phyloP scores from a whole-genome alignment of 2,329 filamentous ascomycete genomes.

The Fusarium sp. region DNA sequence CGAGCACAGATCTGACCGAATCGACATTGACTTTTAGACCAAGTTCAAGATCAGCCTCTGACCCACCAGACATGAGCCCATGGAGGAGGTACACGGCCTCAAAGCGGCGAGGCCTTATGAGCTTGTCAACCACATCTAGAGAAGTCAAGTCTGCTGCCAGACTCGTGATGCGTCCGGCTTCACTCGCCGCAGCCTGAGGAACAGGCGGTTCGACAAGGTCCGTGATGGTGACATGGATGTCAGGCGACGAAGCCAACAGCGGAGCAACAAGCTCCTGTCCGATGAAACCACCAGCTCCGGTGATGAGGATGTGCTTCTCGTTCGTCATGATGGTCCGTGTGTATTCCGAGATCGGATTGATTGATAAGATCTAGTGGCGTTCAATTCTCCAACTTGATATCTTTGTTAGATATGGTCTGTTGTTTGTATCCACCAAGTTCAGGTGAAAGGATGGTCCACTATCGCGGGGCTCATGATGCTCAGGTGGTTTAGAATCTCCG shows the following conservation, averaged over 20 bases:
- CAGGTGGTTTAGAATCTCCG: slow-evolving; percentile 28
- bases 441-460: slow-evolving; percentile 26
- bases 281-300: slow-evolving; percentile 73
- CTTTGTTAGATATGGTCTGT: neutral
- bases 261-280: slow-evolving; percentile 70
- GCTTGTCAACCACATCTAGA: slow-evolving; percentile 31
- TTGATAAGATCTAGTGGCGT: neutral
- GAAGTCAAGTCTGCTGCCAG: slow-evolving; percentile 43
- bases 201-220: slow-evolving; percentile 67
- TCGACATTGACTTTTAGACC: slow-evolving; percentile 69
- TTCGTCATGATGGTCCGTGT: slow-evolving; percentile 22
- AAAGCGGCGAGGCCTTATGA: slow-evolving; percentile 49
- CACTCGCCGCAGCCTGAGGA: slow-evolving; percentile 50
- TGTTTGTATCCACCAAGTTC: slow-evolving; percentile 12
- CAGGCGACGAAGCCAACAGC: slow-evolving; percentile 57
- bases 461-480: slow-evolving; percentile 23
- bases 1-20: slow-evolving; percentile 64
- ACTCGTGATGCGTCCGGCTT: slow-evolving; percentile 43
- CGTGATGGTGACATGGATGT: slow-evolving; percentile 63
- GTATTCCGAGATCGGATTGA: slow-evolving; percentile 2
- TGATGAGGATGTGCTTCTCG: slow-evolving; percentile 65
- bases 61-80: slow-evolving; percentile 72
- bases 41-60: slow-evolving; percentile 69
- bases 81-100: slow-evolving; percentile 69
- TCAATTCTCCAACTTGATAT: neutral